Conservation (phyloP, 495 filamentous ascomycete genomes). For the Hypomontagnella submonticulosa region DNA sequence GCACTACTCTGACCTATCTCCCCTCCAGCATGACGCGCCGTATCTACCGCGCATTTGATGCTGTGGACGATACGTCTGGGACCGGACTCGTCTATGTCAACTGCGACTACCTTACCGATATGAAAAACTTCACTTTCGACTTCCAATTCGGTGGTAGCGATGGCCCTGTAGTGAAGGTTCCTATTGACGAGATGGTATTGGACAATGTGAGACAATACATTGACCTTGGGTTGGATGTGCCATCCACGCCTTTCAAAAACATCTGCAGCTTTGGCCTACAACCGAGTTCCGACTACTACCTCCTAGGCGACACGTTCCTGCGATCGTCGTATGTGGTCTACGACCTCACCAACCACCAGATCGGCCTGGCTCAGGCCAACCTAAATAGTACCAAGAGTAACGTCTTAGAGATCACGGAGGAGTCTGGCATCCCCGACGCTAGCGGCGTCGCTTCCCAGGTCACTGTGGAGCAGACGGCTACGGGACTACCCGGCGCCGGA, state of each 20-base stretch:
- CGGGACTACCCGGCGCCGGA: conserved; percentile 21
- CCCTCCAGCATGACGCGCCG: conserved; percentile 67
- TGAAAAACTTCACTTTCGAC: conserved; percentile 68
- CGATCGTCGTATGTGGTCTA: conserved; percentile 94
- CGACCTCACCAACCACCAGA: conserved; percentile 84
- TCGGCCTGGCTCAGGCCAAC: conserved; percentile 86
- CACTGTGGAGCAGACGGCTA: conserved; percentile 27
- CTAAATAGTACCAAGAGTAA: conserved; percentile 73
- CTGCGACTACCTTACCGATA: conserved; percentile 62
- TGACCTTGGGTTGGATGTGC: conserved; percentile 36
- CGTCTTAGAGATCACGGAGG: conserved; percentile 57
- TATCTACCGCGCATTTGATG: conserved; percentile 69
- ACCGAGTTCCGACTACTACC: conserved; percentile 39
- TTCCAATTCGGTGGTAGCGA: conserved; percentile 66
- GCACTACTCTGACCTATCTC: conserved; percentile 83
- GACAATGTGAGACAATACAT: conserved; percentile 55
- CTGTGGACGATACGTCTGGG: conserved; percentile 57
- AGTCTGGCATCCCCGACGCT: conserved; percentile 52
- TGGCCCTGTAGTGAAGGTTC: conserved; percentile 72
- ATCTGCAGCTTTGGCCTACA: conserved; percentile 59
- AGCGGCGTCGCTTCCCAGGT: conserved; percentile 51
- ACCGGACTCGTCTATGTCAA: conserved; percentile 58
- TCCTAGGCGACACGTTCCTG: conserved; percentile 88
- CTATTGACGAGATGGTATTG: conserved; percentile 79
- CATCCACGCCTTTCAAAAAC: conserved; percentile 45